Evolutionary conservation across 2,329 filamentous ascomycete genomes (phyloP), one percentile per base, ranked within the genome.

Genomic region (Berkeleyomyces basicola): DNA sequence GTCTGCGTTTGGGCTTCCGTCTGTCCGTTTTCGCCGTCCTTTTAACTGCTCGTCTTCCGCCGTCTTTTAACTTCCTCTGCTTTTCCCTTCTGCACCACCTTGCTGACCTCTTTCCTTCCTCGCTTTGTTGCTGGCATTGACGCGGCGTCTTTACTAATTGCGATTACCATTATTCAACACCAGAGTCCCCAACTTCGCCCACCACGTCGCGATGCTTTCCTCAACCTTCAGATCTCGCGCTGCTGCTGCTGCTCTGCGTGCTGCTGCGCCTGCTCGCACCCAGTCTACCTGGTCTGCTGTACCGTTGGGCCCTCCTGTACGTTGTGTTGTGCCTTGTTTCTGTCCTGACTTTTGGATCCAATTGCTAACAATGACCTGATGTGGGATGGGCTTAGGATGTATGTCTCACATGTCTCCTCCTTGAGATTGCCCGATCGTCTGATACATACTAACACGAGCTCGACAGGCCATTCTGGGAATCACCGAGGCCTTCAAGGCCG

Each of bases 401-500:
- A 62, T 43, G 63, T 49, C 31, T 59, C 40, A 11, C 6, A 11
- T 31, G n/a, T 46, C 31, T 44, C 42, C 23, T 51, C 51, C 4
- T 53, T 36, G 37, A 37, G 42, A 62, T 57, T 33, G 10, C 43
- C 46, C 55, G 11, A 36, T n/a, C 7, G 40, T 47, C 6, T 36
- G 33, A 36, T 4, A 44, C 7, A 47, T 53, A 49, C 36, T 37
- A 31, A 31, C 23, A 33, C 55, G 58, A 51, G 16, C 36, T n/a
- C 11, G 3, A 66, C 72, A 88, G 86, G 87, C 87, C 71, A 91
- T 90, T 78, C 80, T 90, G 86, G 87, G 88, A 74, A 90, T 99
- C 77, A 97, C 93, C 67, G 93, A 99, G 79, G 93, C 93, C 66
- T 99, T 93, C 87, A 99, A 97, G 82, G 91, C 91, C 76, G 93